Percentiles rank a stretch among this genome's conserved stretches.
Conservation (phyloP, 495 filamentous ascomycete genomes). For the Annulohypoxylon moriforme region DNA sequence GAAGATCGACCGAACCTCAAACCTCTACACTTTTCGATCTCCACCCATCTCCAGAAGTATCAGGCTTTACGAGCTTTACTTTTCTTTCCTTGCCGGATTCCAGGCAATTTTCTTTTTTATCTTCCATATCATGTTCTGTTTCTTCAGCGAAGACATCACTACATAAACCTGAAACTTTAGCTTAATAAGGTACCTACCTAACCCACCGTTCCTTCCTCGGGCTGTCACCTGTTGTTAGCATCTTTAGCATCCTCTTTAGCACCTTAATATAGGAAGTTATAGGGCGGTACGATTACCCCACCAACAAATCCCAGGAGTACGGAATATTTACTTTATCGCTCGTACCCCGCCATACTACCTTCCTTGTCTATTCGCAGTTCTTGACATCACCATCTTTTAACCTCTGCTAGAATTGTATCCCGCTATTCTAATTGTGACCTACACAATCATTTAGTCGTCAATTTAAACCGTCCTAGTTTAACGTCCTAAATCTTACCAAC, state of each 20-base stretch:
- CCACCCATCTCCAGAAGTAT: conserved; percentile 7
- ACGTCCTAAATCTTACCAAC: background rate
- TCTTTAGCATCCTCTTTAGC: background rate
- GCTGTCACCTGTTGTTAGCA: background rate
- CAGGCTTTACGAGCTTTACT: conserved; percentile 8
- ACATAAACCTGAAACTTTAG: background rate
- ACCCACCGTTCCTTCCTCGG: background rate
- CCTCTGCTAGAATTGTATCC: background rate
- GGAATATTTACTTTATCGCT: conserved; percentile 38
- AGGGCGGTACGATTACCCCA: conserved; percentile 34
- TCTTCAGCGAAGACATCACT: background rate
- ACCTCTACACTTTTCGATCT: conserved; percentile 12
- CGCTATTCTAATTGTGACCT: background rate
- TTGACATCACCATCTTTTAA: conserved; percentile 11
- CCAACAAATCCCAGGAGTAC: conserved; percentile 31
- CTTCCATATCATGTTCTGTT: background rate
- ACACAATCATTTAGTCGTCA: background rate
- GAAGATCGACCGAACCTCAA: conserved; percentile 21
- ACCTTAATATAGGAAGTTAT: background rate
- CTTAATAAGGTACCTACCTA: background rate
- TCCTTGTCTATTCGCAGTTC: conserved; percentile 6
- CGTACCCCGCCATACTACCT: conserved; percentile 30
- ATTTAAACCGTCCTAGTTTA: conserved; percentile 5
- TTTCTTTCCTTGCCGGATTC: conserved; percentile 4
- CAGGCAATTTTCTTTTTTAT: background rate